Base-by-base conservation (phyloP, 2,329 filamentous ascomycete species). In the Aureobasidium sp. region DNA sequence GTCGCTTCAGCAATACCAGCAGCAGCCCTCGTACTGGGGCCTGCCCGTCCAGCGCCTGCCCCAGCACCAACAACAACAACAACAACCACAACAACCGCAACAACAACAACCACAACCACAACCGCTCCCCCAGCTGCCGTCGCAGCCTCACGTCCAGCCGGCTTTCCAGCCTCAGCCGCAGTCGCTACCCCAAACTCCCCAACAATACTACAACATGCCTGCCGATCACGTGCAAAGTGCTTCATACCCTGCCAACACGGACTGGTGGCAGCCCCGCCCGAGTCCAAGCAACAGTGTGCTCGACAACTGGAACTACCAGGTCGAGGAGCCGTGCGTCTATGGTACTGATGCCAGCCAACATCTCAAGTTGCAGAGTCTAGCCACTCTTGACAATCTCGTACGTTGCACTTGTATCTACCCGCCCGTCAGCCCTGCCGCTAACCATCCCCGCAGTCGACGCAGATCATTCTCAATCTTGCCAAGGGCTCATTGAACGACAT, bases 301-400 rank as follows among this genome's bases (percentile, higher is more conserved):
- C 4, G 58, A 54, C 1, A 27, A 23, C 31, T 60, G 50, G 49
- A 60, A 60, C 27, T 40, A 55, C 33, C 47, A 46, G 25, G 17
- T 49, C n/a, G 58, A 47, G 10, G 49, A 60, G 49, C 58, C 58
- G 1, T 54, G 47, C n/a, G 58, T 69, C 58, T 69, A 69, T 45
- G 68, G 67, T 53, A 75, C 78, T 45, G 73, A 74, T 63, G 73
- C 73, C 6, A 77, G 70, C 61, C 72, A 74, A 68, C 74, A 75
- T 59, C 67, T 84, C 63, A 81, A 82, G 66, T 78, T 83, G 21
- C 79, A 85, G 64, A 84, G 82, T 68, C 69, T 86, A 33, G 79
- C 83, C 10, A 81, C 85, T 33, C 71, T 86, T 23, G 83, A 86
- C 62, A 85, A 83, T 63, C 68, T 85, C 17, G 51, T 55, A 17